Percentiles rank a stretch among this genome's conserved stretches.
phyloP scores from a whole-genome alignment of 495 filamentous ascomycete genomes.

The Annulohypoxylon maeteangense region DNA sequence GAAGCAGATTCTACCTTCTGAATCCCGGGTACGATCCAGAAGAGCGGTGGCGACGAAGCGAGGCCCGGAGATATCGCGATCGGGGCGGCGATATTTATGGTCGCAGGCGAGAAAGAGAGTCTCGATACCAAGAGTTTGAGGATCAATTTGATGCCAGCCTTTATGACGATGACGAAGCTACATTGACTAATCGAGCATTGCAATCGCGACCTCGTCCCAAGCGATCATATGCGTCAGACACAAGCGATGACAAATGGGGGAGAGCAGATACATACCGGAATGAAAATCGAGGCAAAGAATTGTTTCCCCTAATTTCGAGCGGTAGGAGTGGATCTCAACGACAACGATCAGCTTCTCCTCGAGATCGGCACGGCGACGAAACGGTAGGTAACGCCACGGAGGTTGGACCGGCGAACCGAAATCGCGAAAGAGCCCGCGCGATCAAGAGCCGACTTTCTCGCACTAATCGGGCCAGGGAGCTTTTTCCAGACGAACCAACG shows the following conservation, averaged over 20 bases:
- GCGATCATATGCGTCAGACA: conserved; percentile 51
- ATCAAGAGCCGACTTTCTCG: conserved; percentile 55
- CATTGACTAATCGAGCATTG: conserved; percentile 48
- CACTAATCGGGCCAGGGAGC: conserved; percentile 64
- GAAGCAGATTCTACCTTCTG: conserved; percentile 90
- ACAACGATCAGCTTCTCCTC: conserved; percentile 77
- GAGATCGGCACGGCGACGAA: conserved; percentile 69
- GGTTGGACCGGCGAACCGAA: conserved; percentile 50
- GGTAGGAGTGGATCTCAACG: conserved; percentile 60
- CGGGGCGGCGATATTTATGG: conserved; percentile 69
- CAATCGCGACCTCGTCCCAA: conserved; percentile 40
- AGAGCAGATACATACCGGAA: conserved; percentile 39
- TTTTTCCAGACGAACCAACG: conserved; percentile 70
- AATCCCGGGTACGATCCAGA: conserved; percentile 89
- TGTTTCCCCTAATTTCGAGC: conserved; percentile 59
- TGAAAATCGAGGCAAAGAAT: conserved; percentile 58
- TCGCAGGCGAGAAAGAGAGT: conserved; percentile 56
- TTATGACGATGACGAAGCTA: conserved; percentile 74
- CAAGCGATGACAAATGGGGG: conserved; percentile 46
- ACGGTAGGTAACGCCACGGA: conserved; percentile 55
- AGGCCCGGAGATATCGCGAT: conserved; percentile 64
- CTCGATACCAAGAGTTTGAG: conserved; percentile 58
- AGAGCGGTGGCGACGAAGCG: conserved; percentile 67
- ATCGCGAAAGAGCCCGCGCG: conserved; percentile 58
- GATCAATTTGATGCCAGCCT: conserved; percentile 75